Evolutionary conservation across 2,329 filamentous ascomycete genomes (phyloP).

Genomic region (Phoma herbarum): DNA sequence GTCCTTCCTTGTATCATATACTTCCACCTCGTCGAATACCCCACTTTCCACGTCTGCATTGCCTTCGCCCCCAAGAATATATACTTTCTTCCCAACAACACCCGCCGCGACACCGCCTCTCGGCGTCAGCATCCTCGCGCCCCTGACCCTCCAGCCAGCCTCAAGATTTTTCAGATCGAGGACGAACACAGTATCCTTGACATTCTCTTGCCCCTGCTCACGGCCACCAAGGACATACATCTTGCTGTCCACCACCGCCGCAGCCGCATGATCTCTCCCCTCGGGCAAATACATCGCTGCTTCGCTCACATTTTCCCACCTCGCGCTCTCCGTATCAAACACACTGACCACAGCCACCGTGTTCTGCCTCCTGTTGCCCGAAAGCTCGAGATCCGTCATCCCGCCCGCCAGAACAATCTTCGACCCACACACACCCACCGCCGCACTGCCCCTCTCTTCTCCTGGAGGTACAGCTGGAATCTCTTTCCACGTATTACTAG

Average conservation of each 20-base stretch:
- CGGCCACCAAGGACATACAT: slow-evolving; percentile 42
- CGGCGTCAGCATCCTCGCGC: slow-evolving; percentile 34
- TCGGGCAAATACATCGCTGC: slow-evolving; percentile 30
- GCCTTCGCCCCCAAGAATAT: slow-evolving; percentile 36
- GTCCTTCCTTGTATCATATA: slow-evolving; percentile 17
- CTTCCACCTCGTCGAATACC: slow-evolving; percentile 7
- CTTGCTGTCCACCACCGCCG: slow-evolving; percentile 30
- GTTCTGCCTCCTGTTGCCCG: slow-evolving; percentile 12
- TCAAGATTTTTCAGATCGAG: slow-evolving; percentile 34
- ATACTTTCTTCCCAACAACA: slow-evolving; percentile 32
- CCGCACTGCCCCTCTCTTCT: slow-evolving; percentile 33
- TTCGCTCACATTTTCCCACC: slow-evolving; percentile 8
- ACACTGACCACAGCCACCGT: slow-evolving; percentile 28
- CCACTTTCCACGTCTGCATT: neutral
- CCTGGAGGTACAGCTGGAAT: neutral
- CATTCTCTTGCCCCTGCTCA: slow-evolving; percentile 22
- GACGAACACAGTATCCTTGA: slow-evolving; percentile 34
- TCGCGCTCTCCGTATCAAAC: neutral
- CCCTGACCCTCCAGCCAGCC: slow-evolving; percentile 29
- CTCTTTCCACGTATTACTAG: neutral
- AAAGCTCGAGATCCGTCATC: slow-evolving; percentile 22
- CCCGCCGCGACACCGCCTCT: slow-evolving; percentile 35
- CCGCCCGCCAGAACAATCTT: slow-evolving; percentile 38
- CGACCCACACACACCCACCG: slow-evolving; percentile 27
- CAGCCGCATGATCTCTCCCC: slow-evolving; percentile 36